Conservation (phyloP, 1,284 basidiomycete species). For the Coniferiporia weirii region DNA sequence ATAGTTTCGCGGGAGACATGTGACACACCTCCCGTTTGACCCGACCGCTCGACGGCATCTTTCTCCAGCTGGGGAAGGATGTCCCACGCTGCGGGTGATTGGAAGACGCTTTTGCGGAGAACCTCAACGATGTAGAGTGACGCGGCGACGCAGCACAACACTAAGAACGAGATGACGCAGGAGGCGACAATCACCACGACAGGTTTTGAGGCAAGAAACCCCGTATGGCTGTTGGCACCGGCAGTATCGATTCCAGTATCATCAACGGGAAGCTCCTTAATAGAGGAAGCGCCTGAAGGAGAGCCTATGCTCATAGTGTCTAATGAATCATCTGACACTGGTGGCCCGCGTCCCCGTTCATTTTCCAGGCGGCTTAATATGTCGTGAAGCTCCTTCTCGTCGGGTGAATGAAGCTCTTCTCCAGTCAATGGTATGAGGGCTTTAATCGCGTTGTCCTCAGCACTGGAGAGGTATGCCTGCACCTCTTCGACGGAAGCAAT, state of each 20-base stretch:
- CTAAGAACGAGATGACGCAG: slow-evolving; percentile 33
- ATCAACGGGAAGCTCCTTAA: neutral
- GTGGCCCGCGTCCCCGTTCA: slow-evolving; percentile 1
- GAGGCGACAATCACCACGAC: slow-evolving; percentile 32
- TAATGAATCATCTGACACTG: slow-evolving; percentile 11
- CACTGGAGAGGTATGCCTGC: slow-evolving; percentile 27
- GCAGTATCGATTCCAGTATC: neutral
- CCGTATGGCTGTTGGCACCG: neutral
- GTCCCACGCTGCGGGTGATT: slow-evolving; percentile 30
- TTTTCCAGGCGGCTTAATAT: slow-evolving; percentile 26
- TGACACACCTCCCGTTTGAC: neutral
- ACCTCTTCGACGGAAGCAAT: slow-evolving; percentile 31
- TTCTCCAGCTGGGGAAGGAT: slow-evolving; percentile 32
- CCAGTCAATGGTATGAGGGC: slow-evolving; percentile 30
- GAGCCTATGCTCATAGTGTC: slow-evolving; percentile 4
- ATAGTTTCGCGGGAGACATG: slow-evolving; percentile 6
- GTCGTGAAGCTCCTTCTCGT: slow-evolving; percentile 32
- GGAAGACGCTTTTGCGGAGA: slow-evolving; percentile 29
- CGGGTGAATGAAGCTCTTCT: slow-evolving; percentile 25
- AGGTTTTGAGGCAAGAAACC: slow-evolving; percentile 18
- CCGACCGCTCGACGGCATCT: slow-evolving; percentile 13
- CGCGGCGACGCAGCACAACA: slow-evolving; percentile 32
- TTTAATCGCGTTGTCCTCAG: slow-evolving; percentile 30
- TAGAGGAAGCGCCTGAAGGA: neutral
- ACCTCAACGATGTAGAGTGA: slow-evolving; percentile 32